Evolutionary conservation across 2,329 filamentous ascomycete genomes (phyloP), one percentile per base, ranked within the genome.

Genomic region (Tolypocladium paradoxum): DNA sequence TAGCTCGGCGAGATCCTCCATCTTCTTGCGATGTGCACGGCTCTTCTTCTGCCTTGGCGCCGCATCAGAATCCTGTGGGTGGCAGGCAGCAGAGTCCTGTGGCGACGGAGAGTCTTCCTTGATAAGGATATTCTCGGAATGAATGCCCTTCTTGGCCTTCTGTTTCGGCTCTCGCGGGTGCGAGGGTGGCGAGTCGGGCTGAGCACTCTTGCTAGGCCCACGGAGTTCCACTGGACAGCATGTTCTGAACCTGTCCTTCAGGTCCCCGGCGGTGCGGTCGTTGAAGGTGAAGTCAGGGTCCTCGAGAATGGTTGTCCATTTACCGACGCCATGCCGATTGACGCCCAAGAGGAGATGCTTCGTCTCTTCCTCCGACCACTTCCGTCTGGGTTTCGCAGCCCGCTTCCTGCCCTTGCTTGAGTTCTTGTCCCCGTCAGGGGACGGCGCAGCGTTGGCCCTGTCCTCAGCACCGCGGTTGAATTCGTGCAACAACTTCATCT

Each of bases 231-330:
- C 75, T 0, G 82, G 82, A 56, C 82, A 85, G 62, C 82, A 85
- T 4, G 82, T 85, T 49, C 82, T 75, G 61, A 85, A 85, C 14
- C 83, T 74, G 63, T 85, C 82, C 63, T 85, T 85, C 50, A 85
- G 64, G 60, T 85, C 82, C 9, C 80, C 80, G 4, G 81, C 79
- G 2, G 77, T 79, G 54, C 83, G 76, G 18, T 74, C 75, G 59
- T 83, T 81, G 68, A 85, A 85, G 12, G 65, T 72, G 61, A 83
- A 85, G 43, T 76, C 76, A 0, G 75, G 66, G 55, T 85, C 83
- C 49, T 83, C 79, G 27, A 85, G 67, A 34, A 85, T 85, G 53
- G 73, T 78, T 9, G 79, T 83, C 82, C 82, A 85, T 59, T 79
- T 82, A 37, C 82, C 83, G 9, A 85, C 77, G 1, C 83, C 83